Conservation (phyloP, 345 rosid genomes). For the Clausena lansium region DNA sequence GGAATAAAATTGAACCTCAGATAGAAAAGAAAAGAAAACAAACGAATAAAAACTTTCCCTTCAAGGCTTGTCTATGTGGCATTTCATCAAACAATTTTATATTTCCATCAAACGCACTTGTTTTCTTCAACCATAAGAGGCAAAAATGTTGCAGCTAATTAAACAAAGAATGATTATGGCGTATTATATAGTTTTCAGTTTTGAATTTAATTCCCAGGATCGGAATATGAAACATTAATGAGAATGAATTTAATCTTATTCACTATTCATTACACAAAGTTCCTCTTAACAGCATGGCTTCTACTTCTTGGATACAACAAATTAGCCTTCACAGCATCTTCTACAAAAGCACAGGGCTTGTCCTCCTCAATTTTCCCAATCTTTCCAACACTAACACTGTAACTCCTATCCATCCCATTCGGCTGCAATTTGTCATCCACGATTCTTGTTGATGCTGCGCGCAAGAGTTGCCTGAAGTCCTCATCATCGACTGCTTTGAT, state of each 20-base stretch:
- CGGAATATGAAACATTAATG: not conserved
- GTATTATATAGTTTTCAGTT: not conserved
- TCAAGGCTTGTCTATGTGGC: not conserved
- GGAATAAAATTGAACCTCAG: no score
- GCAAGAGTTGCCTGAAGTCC: not conserved
- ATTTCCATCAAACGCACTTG: not conserved
- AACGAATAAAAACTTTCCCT: not conserved
- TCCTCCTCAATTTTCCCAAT: slow-evolving; percentile 54
- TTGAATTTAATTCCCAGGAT: not conserved
- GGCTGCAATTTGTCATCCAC: not conserved
- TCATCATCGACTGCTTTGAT: not conserved
- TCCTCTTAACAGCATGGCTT: slow-evolving; percentile 16
- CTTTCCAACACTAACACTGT: slow-evolving; percentile 48
- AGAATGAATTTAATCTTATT: not conserved
- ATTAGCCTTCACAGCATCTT: slow-evolving; percentile 4
- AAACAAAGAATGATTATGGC: not conserved
- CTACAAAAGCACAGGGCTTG: slow-evolving; percentile 40
- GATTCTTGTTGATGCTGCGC: not conserved
- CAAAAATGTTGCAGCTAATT: not conserved
- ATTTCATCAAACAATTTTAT: not conserved
- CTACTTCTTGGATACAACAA: slow-evolving; percentile 14
- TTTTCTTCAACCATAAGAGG: not conserved
- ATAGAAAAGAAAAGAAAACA: no score
- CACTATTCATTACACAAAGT: not conserved
- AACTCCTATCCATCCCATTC: slow-evolving; percentile 29